Conservation (phyloP, 2,329 filamentous ascomycete species). For the Cladosporium sp. region DNA sequence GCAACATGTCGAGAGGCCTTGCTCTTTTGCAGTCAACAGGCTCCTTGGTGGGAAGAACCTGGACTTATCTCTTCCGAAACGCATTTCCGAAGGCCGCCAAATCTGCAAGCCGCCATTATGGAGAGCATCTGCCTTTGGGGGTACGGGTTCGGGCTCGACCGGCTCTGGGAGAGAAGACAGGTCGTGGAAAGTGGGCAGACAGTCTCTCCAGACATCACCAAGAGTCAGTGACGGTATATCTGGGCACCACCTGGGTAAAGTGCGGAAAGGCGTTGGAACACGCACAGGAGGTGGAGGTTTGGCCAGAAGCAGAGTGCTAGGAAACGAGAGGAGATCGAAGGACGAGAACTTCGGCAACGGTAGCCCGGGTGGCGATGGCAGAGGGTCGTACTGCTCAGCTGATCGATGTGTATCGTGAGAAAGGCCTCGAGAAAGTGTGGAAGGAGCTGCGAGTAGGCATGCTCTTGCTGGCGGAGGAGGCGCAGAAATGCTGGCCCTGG, state of each 20-base stretch:
- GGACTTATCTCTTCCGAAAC: conserved; percentile 21
- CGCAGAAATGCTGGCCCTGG: conserved; percentile 15
- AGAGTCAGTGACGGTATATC: conserved; percentile 21
- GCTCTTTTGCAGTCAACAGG: not conserved
- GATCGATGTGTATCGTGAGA: too few species aligned
- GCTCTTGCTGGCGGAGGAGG: conserved; percentile 6
- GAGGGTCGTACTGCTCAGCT: too few species aligned
- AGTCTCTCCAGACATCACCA: conserved; percentile 17
- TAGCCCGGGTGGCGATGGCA: conserved; percentile 18
- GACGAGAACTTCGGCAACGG: conserved; percentile 19
- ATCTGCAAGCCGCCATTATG: conserved; percentile 16
- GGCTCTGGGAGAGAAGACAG: conserved; percentile 23
- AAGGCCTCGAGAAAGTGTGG: not conserved
- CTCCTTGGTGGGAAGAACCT: conserved; percentile 24
- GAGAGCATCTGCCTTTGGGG: not conserved
- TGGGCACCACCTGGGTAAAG: conserved; percentile 25
- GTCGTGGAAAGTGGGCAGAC: conserved; percentile 24
- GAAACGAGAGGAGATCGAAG: conserved; percentile 18
- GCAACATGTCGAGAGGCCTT: not conserved
- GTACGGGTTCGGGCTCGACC: conserved; percentile 1
- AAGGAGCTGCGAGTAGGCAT: conserved; percentile 4
- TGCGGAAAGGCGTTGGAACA: conserved; percentile 8
- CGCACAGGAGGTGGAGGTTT: not conserved
- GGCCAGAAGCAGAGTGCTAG: not conserved
- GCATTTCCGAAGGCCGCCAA: conserved; percentile 14